Base-by-base conservation (phyloP, 192 early-diverging fungal genomes). In the Linderina pennispora region DNA sequence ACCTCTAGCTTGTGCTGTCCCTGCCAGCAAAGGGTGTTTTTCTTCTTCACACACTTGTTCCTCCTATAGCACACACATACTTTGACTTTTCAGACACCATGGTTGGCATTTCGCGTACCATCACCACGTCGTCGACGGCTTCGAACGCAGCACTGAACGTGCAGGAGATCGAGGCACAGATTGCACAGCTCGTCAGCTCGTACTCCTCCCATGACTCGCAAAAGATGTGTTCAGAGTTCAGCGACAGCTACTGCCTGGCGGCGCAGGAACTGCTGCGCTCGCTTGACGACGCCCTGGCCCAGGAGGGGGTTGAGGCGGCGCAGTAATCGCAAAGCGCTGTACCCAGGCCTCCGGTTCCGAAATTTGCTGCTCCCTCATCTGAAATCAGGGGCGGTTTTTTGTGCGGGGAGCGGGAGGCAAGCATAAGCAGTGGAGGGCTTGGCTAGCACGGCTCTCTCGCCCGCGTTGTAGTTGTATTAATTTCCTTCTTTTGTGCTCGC, bases 161-260 rank as follows among this genome's bases (percentile, higher is more conserved):
- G 1, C 6, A n/a, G n/a, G 43, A 45, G 7, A 33, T 45, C 22
- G 43, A 45, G 25, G 22, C 17, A 2, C 25, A 19, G 34, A 58
- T 58, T 2, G n/a, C 46, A 15, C 17, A 17, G 11, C 41, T 58
- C 31, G 36, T 58, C 16, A 6, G 25, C 3, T 11, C 31, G 41
- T 58, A 58, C 31, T 33, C 45, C 21, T 17, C 17, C 1, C 43
- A 45, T 20, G 55, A 58, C 41, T 21, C 40, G 38, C 16, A 58
- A 44, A 16, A 25, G 8, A 49, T 58, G 55, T 32, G 32, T 4
- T 9, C 36, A 19, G 8, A 37, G 20, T 10, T 22, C 16, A 22
- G 46, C 25, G 39, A 39, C 39, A 22, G 24, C 4, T 58, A 58
- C 21, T 48, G 32, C 13, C 3, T 23, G 2, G 17, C 36, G 22